A percentile compares a stretch with the other conserved stretches of the same genome.
Conservation (phyloP, 371 early-diverging fungal species). For the Apophysomyces sp. region DNA sequence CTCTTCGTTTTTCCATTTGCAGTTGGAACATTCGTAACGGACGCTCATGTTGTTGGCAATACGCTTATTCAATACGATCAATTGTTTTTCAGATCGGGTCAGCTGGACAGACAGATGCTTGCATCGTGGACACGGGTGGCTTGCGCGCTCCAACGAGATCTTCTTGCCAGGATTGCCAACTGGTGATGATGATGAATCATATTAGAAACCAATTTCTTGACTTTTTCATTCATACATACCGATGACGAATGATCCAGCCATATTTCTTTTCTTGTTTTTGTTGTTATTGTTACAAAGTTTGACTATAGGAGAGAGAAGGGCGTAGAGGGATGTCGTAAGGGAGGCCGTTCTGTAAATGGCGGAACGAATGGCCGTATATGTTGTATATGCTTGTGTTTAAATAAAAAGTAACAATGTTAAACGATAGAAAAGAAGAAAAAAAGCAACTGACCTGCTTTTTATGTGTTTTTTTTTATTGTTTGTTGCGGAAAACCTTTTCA, state of each 20-base stretch:
- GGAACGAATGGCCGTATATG: neutral
- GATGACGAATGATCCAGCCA: slow-evolving; percentile 10
- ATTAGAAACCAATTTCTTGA: neutral
- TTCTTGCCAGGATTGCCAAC: slow-evolving; percentile 40
- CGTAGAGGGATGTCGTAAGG: neutral
- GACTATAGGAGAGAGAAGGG: neutral
- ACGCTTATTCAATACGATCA: slow-evolving; percentile 35
- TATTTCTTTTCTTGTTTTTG: neutral
- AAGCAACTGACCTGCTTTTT: neutral
- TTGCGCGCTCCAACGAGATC: slow-evolving; percentile 32
- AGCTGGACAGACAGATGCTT: slow-evolving; percentile 40
- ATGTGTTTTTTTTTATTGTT: neutral
- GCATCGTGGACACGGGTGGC: slow-evolving; percentile 42
- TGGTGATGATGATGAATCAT: neutral
- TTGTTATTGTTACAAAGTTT: too few relatives aligned
- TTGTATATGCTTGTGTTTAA: neutral
- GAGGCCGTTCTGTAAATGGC: neutral
- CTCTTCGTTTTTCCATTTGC: slow-evolving; percentile 39
- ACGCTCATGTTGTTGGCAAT: slow-evolving; percentile 40
- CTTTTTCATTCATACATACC: slow-evolving; percentile 10
- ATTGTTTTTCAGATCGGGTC: slow-evolving; percentile 38
- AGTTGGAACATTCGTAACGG: slow-evolving; percentile 43
- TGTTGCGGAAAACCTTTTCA: slow-evolving; percentile 4
- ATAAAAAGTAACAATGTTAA: neutral
- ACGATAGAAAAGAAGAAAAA: neutral